These are phyloP conservation scores for Clonostachys rhizophaga DNA, from an alignment of 2,329 filamentous ascomycete genomes.

Conservation along the genomic window DNA sequence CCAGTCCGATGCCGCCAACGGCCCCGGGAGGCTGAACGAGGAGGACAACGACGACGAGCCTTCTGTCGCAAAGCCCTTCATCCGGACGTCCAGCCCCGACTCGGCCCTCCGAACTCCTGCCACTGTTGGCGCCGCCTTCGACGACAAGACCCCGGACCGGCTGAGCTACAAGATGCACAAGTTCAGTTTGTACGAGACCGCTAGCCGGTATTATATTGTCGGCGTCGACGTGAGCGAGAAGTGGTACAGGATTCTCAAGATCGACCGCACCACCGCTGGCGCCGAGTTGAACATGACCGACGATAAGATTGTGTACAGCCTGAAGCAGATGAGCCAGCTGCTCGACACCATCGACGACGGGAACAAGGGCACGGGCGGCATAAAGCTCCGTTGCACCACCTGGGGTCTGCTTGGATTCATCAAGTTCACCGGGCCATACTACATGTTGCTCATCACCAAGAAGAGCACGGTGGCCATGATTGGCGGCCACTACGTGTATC, in stretches of 20 bases:
- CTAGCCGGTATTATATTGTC: conserved; percentile 88
- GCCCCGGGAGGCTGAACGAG: conserved; percentile 18
- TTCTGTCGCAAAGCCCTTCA: conserved; percentile 51
- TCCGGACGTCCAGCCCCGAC: conserved; percentile 49
- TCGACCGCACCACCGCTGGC: conserved; percentile 81
- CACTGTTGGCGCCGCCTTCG: conserved; percentile 11
- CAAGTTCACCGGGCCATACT: conserved; percentile 90
- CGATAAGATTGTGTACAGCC: conserved; percentile 91
- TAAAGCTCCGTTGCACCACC: conserved; percentile 83
- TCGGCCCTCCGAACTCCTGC: conserved; percentile 10
- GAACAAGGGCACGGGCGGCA: conserved; percentile 83
- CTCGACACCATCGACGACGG: conserved; percentile 93
- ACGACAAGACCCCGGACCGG: conserved; percentile 25
- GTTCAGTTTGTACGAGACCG: conserved; percentile 96
- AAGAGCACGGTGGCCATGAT: conserved; percentile 94
- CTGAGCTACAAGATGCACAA: conserved; percentile 76
- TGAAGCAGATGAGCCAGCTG: conserved; percentile 89
- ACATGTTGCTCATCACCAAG: conserved; percentile 96
- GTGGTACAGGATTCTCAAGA: conserved; percentile 87
- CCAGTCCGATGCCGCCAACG: conserved; percentile 14
- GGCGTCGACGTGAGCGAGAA: conserved; percentile 87
- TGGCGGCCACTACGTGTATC: conserved; percentile 92
- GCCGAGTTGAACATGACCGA: conserved; percentile 78
- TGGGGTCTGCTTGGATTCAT: conserved; percentile 97
- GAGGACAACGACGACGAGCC: conserved; percentile 56